Base-by-base conservation (phyloP, 805 yeast genomes). In the Wickerhamiella kurtzmanii region DNA sequence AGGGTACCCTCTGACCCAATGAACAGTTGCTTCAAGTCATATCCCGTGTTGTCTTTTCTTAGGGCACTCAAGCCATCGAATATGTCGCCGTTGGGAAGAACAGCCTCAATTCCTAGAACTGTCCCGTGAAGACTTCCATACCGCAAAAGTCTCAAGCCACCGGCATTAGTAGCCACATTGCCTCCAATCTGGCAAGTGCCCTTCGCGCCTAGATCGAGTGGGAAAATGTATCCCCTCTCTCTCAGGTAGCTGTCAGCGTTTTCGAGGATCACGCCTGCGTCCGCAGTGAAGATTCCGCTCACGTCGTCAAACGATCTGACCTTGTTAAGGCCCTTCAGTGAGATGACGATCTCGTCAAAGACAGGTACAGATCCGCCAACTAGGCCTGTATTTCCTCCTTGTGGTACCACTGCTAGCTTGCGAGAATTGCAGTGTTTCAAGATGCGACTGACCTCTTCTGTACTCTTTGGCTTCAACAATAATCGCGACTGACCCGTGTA, bases 141-240 rank as follows among this genome's bases (percentile, higher is more conserved):
- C 54, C 94, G 75, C 52, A 88, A 67, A 49, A 88, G 68, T 58
- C 96, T 72, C 57, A 87, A 72, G 1, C 96, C 96, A 59, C 96
- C 96, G 4, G 96, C 96, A 61, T 88, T 88, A n/a, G 96, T 86
- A 11, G 96, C 95, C 43, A 85, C 89, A 46, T 80, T 82, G 55
- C 96, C 96, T 56, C 96, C 96, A 50, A 88, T 80, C 55, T 84
- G 94, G 63, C 96, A 88, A 4, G 95, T 85, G 19, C 96, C 96
- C 66, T 88, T 88, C 22, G 96, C 96, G 48, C 96, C 96, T 50
- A 88, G 68, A 60, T 88, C 96, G 42, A 88, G 70, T 16, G 96
- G 96, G 73, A 87, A 88, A 45, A 88, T 84, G 65, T 81, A 82
- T 2, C 92, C 95, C n/a, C 77, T 68, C 53, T 85, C 92, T 9